Evolutionary conservation across 345 rosid genomes (phyloP).

Genomic region (Hibiscus tridactylites): DNA sequence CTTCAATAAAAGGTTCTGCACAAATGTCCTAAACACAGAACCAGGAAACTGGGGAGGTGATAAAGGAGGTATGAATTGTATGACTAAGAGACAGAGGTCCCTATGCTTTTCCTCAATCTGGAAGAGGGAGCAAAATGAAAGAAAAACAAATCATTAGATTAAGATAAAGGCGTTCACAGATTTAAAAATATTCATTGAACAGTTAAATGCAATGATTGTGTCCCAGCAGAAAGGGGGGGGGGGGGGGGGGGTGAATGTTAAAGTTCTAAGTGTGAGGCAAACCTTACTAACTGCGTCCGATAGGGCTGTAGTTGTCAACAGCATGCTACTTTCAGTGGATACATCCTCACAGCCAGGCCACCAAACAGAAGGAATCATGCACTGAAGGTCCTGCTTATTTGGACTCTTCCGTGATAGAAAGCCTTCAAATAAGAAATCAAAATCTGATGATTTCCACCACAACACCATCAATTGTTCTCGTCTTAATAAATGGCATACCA

Average conservation of each 20-base stretch:
- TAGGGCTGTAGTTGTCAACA: constrained; percentile 62
- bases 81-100: constrained; percentile 83
- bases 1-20: constrained; percentile 77
- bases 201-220: background rate
- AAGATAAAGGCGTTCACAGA: constrained; percentile 1
- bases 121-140: constrained; percentile 33
- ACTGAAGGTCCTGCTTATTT: constrained; percentile 79
- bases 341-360: constrained; percentile 94
- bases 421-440: constrained; percentile 72
- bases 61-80: constrained; percentile 78
- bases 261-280: background rate
- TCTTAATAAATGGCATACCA: constrained; percentile 76
- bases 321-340: constrained; percentile 73
- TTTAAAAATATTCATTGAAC: background rate
- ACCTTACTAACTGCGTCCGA: constrained; percentile 80
- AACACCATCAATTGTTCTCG: constrained; percentile 67
- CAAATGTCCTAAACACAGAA: constrained; percentile 76
- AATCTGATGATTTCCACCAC: constrained; percentile 81
- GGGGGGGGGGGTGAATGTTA: background rate
- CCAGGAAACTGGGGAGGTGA: constrained; percentile 76
- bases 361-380: constrained; percentile 89
- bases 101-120: constrained; percentile 95
- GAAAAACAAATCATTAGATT: background rate
- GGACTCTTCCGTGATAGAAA: constrained; percentile 70
- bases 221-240: background rate